Conservation (phyloP, 371 early-diverging fungal species). For the Neoconidiobolus thromboides region DNA sequence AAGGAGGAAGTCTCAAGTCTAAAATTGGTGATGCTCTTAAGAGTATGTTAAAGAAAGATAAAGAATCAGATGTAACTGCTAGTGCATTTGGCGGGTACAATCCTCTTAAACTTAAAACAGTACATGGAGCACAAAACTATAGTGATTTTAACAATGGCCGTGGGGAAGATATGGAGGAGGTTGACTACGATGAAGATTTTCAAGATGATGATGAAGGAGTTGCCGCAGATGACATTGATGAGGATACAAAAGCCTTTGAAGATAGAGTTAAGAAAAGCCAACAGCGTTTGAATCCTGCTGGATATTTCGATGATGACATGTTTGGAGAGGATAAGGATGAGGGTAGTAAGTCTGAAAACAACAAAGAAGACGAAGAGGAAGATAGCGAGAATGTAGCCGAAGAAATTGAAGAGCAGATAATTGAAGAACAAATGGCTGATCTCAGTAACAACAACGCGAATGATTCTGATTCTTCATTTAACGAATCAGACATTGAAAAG, state of each 20-base stretch:
- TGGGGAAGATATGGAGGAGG: neutral
- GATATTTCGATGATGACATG: neutral
- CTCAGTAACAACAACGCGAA: too few relatives aligned
- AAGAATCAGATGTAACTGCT: neutral
- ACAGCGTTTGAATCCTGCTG: neutral
- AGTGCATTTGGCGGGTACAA: too few relatives aligned
- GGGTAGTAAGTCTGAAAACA: neutral
- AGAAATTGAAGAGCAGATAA: neutral
- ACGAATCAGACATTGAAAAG: too few relatives aligned
- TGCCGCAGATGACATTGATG: neutral
- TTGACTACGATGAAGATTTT: conserved; percentile 5
- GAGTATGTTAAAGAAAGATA: neutral
- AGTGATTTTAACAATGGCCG: neutral
- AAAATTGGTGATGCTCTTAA: neutral
- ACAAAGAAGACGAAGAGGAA: neutral
- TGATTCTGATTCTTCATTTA: too few relatives aligned
- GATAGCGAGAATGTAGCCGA: neutral
- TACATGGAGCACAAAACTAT: too few relatives aligned
- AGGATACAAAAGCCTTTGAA: neutral
- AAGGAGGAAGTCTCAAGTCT: neutral
- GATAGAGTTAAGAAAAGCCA: neutral
- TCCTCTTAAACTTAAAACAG: too few relatives aligned
- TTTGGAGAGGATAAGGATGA: neutral
- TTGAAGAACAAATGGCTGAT: too few relatives aligned
- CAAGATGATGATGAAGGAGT: conserved; percentile 1